Base-by-base conservation (phyloP, 2,329 filamentous ascomycete species). In the Juglanconis sp. region DNA sequence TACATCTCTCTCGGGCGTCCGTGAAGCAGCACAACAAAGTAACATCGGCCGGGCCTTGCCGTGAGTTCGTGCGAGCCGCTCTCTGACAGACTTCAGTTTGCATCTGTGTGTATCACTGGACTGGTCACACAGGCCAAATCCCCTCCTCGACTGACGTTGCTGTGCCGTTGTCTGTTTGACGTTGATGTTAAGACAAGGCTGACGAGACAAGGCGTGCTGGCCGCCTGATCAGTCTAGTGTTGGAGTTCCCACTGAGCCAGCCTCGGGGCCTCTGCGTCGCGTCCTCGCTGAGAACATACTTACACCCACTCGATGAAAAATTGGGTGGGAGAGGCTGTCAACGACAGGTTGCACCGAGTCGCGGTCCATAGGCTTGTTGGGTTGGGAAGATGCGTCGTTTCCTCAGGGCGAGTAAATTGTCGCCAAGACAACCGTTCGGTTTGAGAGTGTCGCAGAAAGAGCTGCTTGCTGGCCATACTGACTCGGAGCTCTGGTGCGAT, bases 391-490 rank as follows among this genome's bases (percentile, higher is more conserved):
- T 17, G 4, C 4, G 42, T 5, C 9, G 46, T 31, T 9, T 48
- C 24, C 4, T 31, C 31, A 50, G 52, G 35, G 48, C 36, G 48
- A 44, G 15, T 34, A 17, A 40, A 24, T 46, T 42, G 48, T 53
- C 48, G 57, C 57, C 57, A 50, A 57, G 49, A 49, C 49, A 10
- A 52, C 38, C 31, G 44, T 31, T 47, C 44, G 32, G 60, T 56
- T 60, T 58, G 54, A 51, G 53, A 46, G 53, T 60, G 60, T 62
- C 56, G 60, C 60, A 60, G 35, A 44, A 36, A 42, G 42, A 31
- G 47, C 44, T 38, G 46, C 55, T 36, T 15, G 15, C 17, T 31
- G 15, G 35, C 35, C 40, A 55, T 17, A 40, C 42, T 56, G 57
- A 62, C 60, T 62, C 60, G 60, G 52, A 40, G 13, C 8, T 48